A percentile compares a stretch with the other conserved stretches of the same genome.
phyloP scores from a whole-genome alignment of 768 basidiomycete species.

The Panellus pusillus region DNA sequence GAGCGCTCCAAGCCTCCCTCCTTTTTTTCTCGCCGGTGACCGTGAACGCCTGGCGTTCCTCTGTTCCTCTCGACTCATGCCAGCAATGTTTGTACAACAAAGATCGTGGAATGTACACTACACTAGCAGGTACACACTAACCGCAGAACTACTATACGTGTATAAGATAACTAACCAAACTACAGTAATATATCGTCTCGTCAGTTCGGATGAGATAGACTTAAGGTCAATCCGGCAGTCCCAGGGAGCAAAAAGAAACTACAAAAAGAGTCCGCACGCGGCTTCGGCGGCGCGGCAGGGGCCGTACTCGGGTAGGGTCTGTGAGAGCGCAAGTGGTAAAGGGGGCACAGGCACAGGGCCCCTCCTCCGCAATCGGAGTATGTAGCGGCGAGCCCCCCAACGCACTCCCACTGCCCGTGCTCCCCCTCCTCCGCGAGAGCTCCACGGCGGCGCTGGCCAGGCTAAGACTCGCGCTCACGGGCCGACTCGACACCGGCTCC shows the following conservation, averaged over 20 bases:
- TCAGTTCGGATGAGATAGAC: not conserved
- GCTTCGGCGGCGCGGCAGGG: not conserved
- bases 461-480: slow-evolving; percentile 28
- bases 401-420: slow-evolving; percentile 2
- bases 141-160: too few relatives aligned
- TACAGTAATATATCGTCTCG: not conserved
- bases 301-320: not conserved
- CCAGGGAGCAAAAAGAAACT: not conserved
- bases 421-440: slow-evolving; percentile 20
- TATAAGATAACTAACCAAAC: too few relatives aligned
- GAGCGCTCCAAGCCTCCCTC: too few relatives aligned
- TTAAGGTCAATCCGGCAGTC: not conserved
- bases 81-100: too few relatives aligned
- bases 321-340: not conserved
- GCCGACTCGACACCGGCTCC: slow-evolving; percentile 34
- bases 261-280: not conserved
- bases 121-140: too few relatives aligned
- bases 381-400: not conserved
- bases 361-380: slow-evolving; percentile 7
- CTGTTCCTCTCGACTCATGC: too few relatives aligned
- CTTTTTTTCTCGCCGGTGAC: too few relatives aligned
- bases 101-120: too few relatives aligned
- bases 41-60: too few relatives aligned
- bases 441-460: slow-evolving; percentile 30
- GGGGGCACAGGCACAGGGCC: not conserved